Conservation (phyloP, 768 basidiomycete genomes). For the Lentinula aciculospora region DNA sequence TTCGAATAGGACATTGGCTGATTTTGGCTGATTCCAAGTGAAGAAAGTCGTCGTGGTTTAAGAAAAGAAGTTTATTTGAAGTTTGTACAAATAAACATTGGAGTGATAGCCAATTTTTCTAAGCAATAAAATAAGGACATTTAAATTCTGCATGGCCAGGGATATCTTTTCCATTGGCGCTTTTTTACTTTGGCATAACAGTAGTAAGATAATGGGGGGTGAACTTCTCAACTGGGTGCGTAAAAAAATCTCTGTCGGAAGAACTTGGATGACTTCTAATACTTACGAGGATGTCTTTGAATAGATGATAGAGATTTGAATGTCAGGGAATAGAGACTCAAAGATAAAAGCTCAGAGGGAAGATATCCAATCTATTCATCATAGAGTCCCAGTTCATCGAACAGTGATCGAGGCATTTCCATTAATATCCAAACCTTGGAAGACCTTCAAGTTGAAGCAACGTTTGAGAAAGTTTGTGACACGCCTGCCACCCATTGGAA, state of each 20-base stretch:
- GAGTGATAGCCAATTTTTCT: no score
- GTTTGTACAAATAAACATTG: slow-evolving; percentile 47
- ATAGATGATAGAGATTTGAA: not conserved
- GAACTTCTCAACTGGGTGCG: not conserved
- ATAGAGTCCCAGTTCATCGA: not conserved
- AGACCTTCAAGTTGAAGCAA: no score
- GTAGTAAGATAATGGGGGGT: not conserved
- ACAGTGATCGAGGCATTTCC: no score
- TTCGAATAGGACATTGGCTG: slow-evolving; percentile 51
- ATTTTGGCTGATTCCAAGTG: slow-evolving; percentile 26
- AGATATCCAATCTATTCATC: no score
- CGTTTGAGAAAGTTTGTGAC: no score
- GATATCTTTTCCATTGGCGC: not conserved
- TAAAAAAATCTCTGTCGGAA: not conserved
- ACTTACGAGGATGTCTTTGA: not conserved
- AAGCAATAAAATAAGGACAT: no score
- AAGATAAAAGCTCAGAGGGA: no score
- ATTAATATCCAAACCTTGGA: no score
- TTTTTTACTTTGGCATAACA: not conserved
- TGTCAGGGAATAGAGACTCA: not conserved
- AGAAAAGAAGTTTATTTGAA: slow-evolving; percentile 26
- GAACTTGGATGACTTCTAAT: not conserved
- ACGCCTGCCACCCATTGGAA: no score
- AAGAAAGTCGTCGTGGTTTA: slow-evolving; percentile 15
- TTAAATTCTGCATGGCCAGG: no score